Evolutionary conservation across 441 rosid genomes (phyloP), one percentile per base, ranked within the genome.

Genomic region (Arabidopsis lyrata): DNA sequence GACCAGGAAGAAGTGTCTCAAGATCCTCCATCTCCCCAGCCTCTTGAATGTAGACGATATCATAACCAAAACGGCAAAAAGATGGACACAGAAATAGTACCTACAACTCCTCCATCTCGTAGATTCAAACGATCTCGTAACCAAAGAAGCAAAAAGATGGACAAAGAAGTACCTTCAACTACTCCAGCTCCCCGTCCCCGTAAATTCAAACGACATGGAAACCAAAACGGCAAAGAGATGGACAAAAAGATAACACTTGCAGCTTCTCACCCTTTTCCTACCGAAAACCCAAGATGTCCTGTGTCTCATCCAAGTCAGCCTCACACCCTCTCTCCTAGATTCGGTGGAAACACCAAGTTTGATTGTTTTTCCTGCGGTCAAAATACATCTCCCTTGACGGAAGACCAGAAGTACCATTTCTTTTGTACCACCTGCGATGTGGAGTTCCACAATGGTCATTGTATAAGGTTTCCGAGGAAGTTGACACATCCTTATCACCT

Each of bases 401-500:
- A 18, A 8, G 24, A 16, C 15, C 45, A 41, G n/a, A 48, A 8
- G 13, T 8, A 48, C 49, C 16, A 22, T 60, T 24, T 6, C 49
- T 22, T 3, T 34, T 61, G 68, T 42, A 16, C 10, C 6, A 44
- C 29, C 0, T 63, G 68, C 27, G 1, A 63, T 2, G 55, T 45
- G 39, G 55, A 9, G 20, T 65, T 65, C 12, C 70, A 65, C 45
- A 0, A 2, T 12, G 20, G 70, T 49, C 32, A 50, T 42, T 27
- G 31, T 27, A 4, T 27, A 27, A 13, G 8, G 45, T 48, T 16
- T 18, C 58, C 70, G 3, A 65, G 58, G 32, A 50, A 49, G 34
- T 2, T 34, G 2, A 16, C 13, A 18, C 70, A 65, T 35, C 70
- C 70, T 49, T 65, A 65, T 49, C 70, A 65, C 47, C 70, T 18